Evolutionary conservation across 2,329 filamentous ascomycete species (phyloP), one percentile per base, ranked within the genome.

Genomic region (Grosmannia clavigera): DNA sequence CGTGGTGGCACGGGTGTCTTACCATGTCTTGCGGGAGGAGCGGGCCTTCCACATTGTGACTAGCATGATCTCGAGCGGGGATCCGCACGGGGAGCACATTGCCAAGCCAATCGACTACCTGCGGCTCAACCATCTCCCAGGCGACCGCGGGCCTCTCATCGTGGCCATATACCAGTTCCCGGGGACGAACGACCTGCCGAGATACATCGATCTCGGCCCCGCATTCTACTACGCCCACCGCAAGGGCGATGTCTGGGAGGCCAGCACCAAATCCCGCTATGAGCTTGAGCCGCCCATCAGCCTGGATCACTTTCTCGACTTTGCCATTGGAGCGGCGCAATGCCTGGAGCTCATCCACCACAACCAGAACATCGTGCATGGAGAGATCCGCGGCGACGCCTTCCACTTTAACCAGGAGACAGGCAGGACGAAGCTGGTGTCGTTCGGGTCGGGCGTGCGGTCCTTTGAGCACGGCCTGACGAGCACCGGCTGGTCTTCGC

Each of bases 321-420:
- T 96, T 69, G 92, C 92, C 35, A 89, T 96, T 61, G 92, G 92
- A 29, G 88, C 92, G 1, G 83, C 88, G 6, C 84, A 95, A 70
- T 95, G 90, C 68, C 74, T 95, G 55, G 92, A 96, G 71, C 84
- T 95, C 55, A 75, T 97, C n/a, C 92, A 97, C 67, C 91, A 96
- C 72, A 86, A 88, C 10, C 83, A 92, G 61, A 86, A 89, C 62
- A 84, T 91, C 61, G 86, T 96, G 1, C 92, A 96, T 67, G 92
- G 92, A 53, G 92, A 97, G 72, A 86, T 97, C 57, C 82, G 92
- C 33, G 88, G 86, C 5, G 92, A 97, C 72, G 88, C 91, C 0
- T 96, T 96, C 68, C 90, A 96, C 69, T 95, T 89, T 75, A 88
- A 88, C 66, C 70, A 76, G 16, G 82, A 90, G 54, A 82, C 82